A percentile compares a stretch with the other conserved stretches of the same genome.
phyloP scores from a whole-genome alignment of 306 rosid genomes.

The Elaeagnus macrophylla region DNA sequence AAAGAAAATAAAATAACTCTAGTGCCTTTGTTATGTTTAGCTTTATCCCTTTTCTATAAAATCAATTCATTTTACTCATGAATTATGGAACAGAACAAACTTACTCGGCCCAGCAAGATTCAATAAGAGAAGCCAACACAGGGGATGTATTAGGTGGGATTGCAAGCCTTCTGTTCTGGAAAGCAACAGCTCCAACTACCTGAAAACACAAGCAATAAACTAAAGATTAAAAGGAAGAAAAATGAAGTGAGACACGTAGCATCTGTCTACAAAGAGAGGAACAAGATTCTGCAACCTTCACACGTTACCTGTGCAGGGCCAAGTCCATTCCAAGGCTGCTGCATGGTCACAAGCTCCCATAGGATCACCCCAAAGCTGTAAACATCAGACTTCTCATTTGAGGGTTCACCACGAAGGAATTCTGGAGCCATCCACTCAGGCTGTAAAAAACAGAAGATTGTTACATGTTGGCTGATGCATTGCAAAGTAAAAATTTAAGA shows the following conservation, averaged over 20 bases:
- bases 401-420: constrained; percentile 94
- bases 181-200: constrained; percentile 98
- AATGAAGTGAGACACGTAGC: background rate
- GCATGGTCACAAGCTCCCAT: constrained; percentile 89
- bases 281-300: background rate
- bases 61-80: background rate
- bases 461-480: constrained; percentile 33
- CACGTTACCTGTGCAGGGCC: constrained; percentile 72
- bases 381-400: constrained; percentile 92
- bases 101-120: constrained; percentile 97
- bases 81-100: constrained; percentile 13
- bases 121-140: constrained; percentile 67
- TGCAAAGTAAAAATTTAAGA: constrained; percentile 20
- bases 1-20: background rate
- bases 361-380: constrained; percentile 91
- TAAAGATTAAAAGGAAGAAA: background rate
- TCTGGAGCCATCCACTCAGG: constrained; percentile 99
- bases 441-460: constrained; percentile 59
- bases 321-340: constrained; percentile 94
- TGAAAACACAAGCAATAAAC: constrained; percentile 24
- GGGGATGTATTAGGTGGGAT: constrained; percentile 74
- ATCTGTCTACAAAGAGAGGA: background rate
- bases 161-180: constrained; percentile 77
- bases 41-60: too few relatives aligned
- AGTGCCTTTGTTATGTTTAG: background rate